These are phyloP conservation scores for Trichoderma orchidacearum DNA, from an alignment of 495 filamentous ascomycete genomes.

Conservation along the genomic window DNA sequence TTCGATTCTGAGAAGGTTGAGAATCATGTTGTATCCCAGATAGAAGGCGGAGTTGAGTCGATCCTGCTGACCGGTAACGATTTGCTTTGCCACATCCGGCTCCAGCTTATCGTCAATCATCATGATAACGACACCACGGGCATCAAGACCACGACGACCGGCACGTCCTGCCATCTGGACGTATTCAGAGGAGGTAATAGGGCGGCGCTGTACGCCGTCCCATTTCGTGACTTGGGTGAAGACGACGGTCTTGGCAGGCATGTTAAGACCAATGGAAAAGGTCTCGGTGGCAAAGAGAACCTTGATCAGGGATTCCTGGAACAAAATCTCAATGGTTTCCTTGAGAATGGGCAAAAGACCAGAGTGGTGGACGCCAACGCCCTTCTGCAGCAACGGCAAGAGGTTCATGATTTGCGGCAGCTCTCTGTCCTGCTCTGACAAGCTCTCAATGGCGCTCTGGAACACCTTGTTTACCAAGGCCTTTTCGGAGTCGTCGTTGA, in stretches of 20 bases:
- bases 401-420: constrained; percentile 87
- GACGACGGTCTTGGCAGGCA: constrained; percentile 97
- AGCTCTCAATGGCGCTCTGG: constrained; percentile 70
- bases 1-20: constrained; percentile 91
- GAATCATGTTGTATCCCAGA: constrained; percentile 97
- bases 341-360: constrained; percentile 92
- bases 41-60: constrained; percentile 95
- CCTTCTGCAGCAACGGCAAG: constrained; percentile 74
- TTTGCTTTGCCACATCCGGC: constrained; percentile 79
- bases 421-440: constrained; percentile 80
- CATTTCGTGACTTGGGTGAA: constrained; percentile 95
- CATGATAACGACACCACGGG: constrained; percentile 98
- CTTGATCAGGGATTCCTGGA: constrained; percentile 96
- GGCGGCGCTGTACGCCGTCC: constrained; percentile 69
- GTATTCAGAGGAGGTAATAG: constrained; percentile 90
- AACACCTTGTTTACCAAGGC: constrained; percentile 92
- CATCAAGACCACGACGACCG: constrained; percentile 91
- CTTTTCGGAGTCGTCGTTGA: constrained; percentile 95
- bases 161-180: constrained; percentile 97
- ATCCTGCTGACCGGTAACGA: constrained; percentile 93
- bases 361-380: constrained; percentile 95
- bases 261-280: constrained; percentile 96
- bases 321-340: constrained; percentile 96
- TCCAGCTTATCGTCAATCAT: constrained; percentile 98
- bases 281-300: constrained; percentile 96